These are phyloP conservation scores for Austroboletus eburneus DNA, from an alignment of 768 basidiomycete species.

Conservation along the genomic window DNA sequence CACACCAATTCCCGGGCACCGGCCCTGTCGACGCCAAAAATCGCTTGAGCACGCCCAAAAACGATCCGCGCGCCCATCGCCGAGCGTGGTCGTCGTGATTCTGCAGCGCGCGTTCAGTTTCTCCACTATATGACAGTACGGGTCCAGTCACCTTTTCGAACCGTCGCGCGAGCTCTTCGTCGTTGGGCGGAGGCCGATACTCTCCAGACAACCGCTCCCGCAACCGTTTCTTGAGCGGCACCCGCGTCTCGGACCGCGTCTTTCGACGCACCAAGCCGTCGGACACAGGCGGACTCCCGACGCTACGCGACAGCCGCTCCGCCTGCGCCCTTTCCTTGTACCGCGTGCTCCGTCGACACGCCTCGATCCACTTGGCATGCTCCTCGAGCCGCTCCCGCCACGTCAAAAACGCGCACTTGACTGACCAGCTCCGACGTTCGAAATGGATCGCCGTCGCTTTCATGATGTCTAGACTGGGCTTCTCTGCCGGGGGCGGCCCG, in stretches of 20 bases:
- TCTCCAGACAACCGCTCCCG: conserved; percentile 37
- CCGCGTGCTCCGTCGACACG: conserved; percentile 53
- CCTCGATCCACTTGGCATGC: conserved; percentile 55
- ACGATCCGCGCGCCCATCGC: conserved; percentile 73
- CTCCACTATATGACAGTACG: no score
- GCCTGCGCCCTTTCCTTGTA: conserved; percentile 52
- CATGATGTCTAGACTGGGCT: conserved; percentile 25
- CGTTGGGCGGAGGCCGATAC: conserved; percentile 53
- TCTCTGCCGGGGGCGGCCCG: conserved; percentile 3
- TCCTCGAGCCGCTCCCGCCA: conserved; percentile 48
- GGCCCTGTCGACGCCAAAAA: conserved; percentile 35
- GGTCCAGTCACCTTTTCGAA: conserved; percentile 70
- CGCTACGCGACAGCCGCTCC: conserved; percentile 30
- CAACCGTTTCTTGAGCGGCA: conserved; percentile 25
- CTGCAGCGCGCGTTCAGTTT: conserved; percentile 34
- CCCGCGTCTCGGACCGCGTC: conserved; percentile 19
- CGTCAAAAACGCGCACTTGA: conserved; percentile 39
- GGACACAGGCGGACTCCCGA: conserved; percentile 1
- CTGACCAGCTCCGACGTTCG: conserved; percentile 34
- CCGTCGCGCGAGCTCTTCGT: conserved; percentile 60
- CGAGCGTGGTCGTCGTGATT: conserved; percentile 68
- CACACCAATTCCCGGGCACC: conserved; percentile 46
- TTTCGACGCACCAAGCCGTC: conserved; percentile 23
- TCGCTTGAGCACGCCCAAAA: conserved; percentile 40
- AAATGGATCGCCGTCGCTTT: conserved; percentile 42